Conservation (phyloP, 345 rosid genomes). For the Murraya paniculata region DNA sequence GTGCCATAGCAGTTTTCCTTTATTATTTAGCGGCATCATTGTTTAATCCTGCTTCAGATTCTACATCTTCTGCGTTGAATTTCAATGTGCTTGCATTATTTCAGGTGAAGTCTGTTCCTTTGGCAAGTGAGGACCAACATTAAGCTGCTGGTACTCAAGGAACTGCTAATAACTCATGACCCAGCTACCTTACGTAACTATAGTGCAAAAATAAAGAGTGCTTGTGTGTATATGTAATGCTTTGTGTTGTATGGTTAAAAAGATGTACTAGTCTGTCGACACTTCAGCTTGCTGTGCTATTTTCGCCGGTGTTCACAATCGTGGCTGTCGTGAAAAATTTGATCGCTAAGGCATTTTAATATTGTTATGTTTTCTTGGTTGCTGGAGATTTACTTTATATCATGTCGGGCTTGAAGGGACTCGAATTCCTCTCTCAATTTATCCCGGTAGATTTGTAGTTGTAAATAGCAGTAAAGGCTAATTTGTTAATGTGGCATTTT, state of each 20-base stretch:
- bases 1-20: neutral
- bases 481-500: no score
- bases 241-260: neutral
- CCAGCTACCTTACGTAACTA: neutral
- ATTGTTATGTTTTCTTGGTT: neutral
- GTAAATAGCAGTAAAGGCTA: no score
- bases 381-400: neutral
- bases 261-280: neutral
- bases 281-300: neutral
- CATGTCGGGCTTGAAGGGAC: no score
- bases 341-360: neutral
- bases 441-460: no score
- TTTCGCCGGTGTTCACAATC: neutral
- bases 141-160: constrained; percentile 17
- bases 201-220: constrained; percentile 14
- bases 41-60: neutral
- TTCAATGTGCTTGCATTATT: constrained; percentile 6
- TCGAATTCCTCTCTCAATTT: no score
- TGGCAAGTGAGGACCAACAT: constrained; percentile 50
- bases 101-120: constrained; percentile 85
- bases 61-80: neutral
- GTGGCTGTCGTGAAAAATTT: constrained; percentile 1
- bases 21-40: neutral
- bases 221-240: neutral
- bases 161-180: neutral